phyloP scores from a whole-genome alignment of 1,284 basidiomycete genomes.

The Ustilago loliicola region DNA sequence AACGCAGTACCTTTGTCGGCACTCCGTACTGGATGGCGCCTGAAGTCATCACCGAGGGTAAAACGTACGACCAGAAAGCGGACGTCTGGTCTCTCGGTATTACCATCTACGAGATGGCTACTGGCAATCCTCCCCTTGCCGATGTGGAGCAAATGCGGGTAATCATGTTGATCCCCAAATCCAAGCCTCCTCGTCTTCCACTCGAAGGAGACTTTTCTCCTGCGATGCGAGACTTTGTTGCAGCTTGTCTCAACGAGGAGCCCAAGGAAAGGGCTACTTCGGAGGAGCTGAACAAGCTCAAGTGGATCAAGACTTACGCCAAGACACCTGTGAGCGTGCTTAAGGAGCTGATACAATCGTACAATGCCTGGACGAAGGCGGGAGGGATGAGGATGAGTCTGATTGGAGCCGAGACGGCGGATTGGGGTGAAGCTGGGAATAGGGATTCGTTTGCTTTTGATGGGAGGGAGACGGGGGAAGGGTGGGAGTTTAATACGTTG shows the following conservation, averaged over 20 bases:
- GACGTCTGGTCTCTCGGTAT: constrained; percentile 64
- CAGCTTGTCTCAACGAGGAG: constrained; percentile 85
- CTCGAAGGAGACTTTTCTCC: constrained; percentile 83
- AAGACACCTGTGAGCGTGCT: constrained; percentile 78
- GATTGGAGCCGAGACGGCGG: constrained; percentile 59
- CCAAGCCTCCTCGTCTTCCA: constrained; percentile 83
- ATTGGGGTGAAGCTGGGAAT: constrained; percentile 49
- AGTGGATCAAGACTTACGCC: constrained; percentile 86
- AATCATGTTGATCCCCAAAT: constrained; percentile 89
- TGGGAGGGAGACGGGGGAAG: constrained; percentile 53
- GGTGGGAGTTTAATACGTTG: constrained; percentile 58
- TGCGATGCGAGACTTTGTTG: constrained; percentile 90
- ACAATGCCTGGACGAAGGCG: constrained; percentile 81
- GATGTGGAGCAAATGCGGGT: constrained; percentile 82
- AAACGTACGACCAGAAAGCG: constrained; percentile 58
- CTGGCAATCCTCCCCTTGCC: constrained; percentile 58
- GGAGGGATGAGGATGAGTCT: constrained; percentile 85
- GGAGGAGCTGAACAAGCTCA: constrained; percentile 89
- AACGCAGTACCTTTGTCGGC: constrained; percentile 56
- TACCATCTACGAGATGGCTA: constrained; percentile 59
- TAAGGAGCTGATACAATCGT: constrained; percentile 85
- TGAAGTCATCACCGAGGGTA: constrained; percentile 71
- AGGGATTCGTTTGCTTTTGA: constrained; percentile 63
- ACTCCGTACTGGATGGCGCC: constrained; percentile 67
- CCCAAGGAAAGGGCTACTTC: constrained; percentile 85